These are phyloP conservation scores for Saccharomyces hybrid DNA, from an alignment of 1,139 yeast species.

Conservation along the genomic window DNA sequence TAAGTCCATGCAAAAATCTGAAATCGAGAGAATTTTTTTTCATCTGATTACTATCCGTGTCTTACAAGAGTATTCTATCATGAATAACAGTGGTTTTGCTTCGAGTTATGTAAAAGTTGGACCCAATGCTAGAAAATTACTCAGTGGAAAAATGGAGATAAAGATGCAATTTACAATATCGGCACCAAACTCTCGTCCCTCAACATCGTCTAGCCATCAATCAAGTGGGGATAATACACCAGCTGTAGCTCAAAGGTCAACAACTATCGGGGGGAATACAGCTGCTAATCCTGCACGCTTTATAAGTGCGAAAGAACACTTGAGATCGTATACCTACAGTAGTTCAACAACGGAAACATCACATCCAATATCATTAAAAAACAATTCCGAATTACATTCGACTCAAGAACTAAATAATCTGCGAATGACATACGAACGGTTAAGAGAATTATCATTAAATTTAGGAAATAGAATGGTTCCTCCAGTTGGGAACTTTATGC, in stretches of 20 bases:
- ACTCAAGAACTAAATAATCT: constrained; percentile 26
- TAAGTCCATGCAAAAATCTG: constrained; percentile 51
- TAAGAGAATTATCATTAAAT: constrained; percentile 41
- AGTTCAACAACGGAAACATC: constrained; percentile 4
- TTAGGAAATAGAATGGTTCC: constrained; percentile 37
- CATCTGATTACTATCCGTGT: constrained; percentile 63
- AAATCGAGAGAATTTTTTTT: constrained; percentile 75
- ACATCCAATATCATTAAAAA: constrained; percentile 16
- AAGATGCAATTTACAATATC: constrained; percentile 39
- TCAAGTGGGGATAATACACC: constrained; percentile 5
- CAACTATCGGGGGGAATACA: background rate
- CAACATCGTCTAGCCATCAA: constrained; percentile 10
- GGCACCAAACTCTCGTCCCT: constrained; percentile 16
- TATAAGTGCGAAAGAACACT: constrained; percentile 26
- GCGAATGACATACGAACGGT: constrained; percentile 32
- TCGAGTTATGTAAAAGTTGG: constrained; percentile 65
- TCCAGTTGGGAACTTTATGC: constrained; percentile 36
- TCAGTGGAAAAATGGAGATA: constrained; percentile 41
- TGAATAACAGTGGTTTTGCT: constrained; percentile 74
- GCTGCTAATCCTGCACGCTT: constrained; percentile 15
- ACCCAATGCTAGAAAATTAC: constrained; percentile 41
- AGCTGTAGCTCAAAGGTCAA: background rate
- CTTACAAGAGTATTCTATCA: constrained; percentile 62
- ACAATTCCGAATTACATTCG: constrained; percentile 21
- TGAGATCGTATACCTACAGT: constrained; percentile 22